Percentiles rank a stretch among this genome's conserved stretches.
phyloP scores from a whole-genome alignment of 768 basidiomycete species.

The Tulasnella sp. region DNA sequence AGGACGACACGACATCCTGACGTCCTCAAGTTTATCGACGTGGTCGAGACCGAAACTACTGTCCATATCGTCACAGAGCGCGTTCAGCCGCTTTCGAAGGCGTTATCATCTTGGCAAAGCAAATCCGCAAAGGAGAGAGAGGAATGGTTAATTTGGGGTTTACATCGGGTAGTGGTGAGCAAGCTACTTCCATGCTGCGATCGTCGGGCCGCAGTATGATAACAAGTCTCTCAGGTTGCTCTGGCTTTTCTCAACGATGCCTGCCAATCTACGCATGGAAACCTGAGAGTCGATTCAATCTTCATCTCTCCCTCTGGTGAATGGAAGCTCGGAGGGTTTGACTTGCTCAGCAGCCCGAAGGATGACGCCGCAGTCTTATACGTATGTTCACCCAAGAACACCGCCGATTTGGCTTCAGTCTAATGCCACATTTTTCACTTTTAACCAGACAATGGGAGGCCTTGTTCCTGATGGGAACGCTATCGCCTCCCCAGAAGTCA shows the following conservation, averaged over 20 bases:
- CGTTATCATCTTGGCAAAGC: slow-evolving; percentile 54
- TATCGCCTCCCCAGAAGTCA: slow-evolving; percentile 77
- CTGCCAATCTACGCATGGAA: slow-evolving; percentile 75
- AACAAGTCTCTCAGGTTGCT: slow-evolving; percentile 52
- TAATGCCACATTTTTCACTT: background rate
- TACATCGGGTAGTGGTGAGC: slow-evolving; percentile 81
- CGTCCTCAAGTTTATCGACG: slow-evolving; percentile 91
- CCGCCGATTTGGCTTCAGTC: background rate
- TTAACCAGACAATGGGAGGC: slow-evolving; percentile 55
- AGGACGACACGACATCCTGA: slow-evolving; percentile 92
- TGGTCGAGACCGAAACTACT: slow-evolving; percentile 75
- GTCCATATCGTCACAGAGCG: slow-evolving; percentile 95
- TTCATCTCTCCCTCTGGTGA: slow-evolving; percentile 92
- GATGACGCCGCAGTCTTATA: slow-evolving; percentile 74
- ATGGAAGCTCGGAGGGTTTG: slow-evolving; percentile 95
- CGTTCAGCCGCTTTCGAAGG: slow-evolving; percentile 61
- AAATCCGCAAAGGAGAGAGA: slow-evolving; percentile 60
- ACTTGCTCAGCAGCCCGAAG: slow-evolving; percentile 73
- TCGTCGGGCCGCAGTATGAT: background rate
- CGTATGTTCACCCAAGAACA: slow-evolving; percentile 42
- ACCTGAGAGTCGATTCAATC: slow-evolving; percentile 61
- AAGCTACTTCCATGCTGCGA: background rate
- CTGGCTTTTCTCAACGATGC: slow-evolving; percentile 84
- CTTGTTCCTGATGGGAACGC: slow-evolving; percentile 52
- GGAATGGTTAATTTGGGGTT: slow-evolving; percentile 90